Percentiles rank a stretch among this genome's conserved stretches.
phyloP scores from a whole-genome alignment of 176 grass and related monocot genomes.

The Oryza punctata region DNA sequence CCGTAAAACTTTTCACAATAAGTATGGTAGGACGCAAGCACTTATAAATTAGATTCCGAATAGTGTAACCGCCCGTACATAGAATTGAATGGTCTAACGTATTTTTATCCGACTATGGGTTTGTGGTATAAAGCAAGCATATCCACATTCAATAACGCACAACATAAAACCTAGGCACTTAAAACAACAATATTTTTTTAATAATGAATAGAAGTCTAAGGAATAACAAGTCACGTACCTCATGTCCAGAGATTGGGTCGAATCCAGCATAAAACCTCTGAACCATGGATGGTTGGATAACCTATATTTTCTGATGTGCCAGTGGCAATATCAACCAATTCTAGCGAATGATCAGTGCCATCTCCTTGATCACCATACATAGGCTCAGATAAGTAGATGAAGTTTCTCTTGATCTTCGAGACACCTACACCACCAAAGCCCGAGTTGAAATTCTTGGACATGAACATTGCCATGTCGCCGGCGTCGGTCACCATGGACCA shows the following conservation, averaged over 20 bases:
- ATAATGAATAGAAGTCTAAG: no score
- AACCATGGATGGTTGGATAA: background rate
- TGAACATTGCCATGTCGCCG: background rate
- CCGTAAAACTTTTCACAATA: no score
- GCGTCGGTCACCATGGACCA: constrained; percentile 23
- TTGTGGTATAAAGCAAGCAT: no score
- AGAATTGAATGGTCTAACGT: no score
- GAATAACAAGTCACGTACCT: background rate
- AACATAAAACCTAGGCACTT: background rate
- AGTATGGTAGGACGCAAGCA: no score
- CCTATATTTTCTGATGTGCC: background rate
- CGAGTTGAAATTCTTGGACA: background rate
- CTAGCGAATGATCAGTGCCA: background rate
- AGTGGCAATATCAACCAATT: constrained; percentile 6
- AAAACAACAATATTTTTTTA: background rate
- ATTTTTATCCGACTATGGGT: fast-evolving
- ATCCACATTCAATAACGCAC: no score
- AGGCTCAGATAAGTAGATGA: background rate
- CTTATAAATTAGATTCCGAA: no score
- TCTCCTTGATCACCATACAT: constrained; percentile 4
- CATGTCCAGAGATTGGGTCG: background rate
- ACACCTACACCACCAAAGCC: constrained; percentile 5
- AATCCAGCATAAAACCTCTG: constrained; percentile 8
- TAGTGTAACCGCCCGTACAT: no score
- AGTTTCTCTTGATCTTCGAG: constrained; percentile 10